Conservation (phyloP, 106 monocot species). For the Phalaenopsis equestris region DNA sequence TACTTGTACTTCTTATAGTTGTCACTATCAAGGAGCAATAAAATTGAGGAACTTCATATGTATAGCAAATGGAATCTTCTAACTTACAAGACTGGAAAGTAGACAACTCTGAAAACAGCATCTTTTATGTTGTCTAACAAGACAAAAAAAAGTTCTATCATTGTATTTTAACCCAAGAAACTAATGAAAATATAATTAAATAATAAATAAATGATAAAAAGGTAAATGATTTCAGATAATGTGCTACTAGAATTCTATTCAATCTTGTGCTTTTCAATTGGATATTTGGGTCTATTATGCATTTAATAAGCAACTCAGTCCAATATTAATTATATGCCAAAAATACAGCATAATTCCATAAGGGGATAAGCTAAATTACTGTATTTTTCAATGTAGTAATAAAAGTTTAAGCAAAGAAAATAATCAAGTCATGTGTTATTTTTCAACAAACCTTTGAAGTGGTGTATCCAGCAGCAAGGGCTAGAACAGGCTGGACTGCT, state of each 20-base stretch:
- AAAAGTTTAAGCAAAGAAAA: background rate
- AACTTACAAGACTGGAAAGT: background rate
- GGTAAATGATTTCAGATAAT: background rate
- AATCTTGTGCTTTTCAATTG: background rate
- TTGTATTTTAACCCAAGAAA: background rate
- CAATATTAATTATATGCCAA: background rate
- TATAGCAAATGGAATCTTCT: background rate
- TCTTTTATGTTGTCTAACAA: background rate
- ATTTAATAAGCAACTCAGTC: background rate
- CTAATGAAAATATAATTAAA: background rate
- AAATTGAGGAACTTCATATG: background rate
- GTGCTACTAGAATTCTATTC: background rate
- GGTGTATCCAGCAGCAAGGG: constrained; percentile 83
- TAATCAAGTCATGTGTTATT: background rate
- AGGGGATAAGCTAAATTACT: background rate
- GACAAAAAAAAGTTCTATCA: background rate
- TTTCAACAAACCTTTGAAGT: constrained; percentile 54
- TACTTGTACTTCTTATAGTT: no score
- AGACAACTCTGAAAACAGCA: background rate
- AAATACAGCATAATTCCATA: background rate
- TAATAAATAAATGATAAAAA: background rate
- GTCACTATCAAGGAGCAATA: background rate
- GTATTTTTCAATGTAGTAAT: background rate
- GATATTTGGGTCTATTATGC: background rate
- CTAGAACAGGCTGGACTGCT: constrained; percentile 81